Evolutionary conservation across 192 early-diverging fungal genomes (phyloP), one percentile per base, ranked within the genome.

Genomic region (Martensiomyces pterosporus): DNA sequence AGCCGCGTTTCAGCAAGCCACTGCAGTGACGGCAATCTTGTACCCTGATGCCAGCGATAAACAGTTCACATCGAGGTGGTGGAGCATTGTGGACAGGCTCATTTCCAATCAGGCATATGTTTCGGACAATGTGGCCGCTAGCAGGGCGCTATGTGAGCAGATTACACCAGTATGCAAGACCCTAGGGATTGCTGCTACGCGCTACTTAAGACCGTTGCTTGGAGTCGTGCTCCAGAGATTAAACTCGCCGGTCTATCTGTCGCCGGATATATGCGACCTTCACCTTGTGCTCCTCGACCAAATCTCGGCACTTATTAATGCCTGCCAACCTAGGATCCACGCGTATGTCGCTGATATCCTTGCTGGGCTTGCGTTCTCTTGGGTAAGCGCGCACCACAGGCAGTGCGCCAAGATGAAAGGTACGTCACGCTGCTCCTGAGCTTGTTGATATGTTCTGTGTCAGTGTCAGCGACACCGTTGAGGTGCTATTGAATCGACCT

Each of bases 311-410:
- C 34, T 72, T 26, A 41, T 50, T 0, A 39, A 37, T 13, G 49
- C 57, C 3, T 72, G 68, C 23, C 41, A 41, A 1, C 49, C 26
- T 40, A 53, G 68, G n/a, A 39, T 64, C 14, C 35, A 32, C 23
- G 34, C 35, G 19, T 65, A 72, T 41, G 39, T 22, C 9, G 24
- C 22, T 6, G 62, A 65, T 3, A 50, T 60, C 13, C 34, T 64
- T 9, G 68, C 57, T 2, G 68, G 60, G n/a, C 22, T 72, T 47
- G 68, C 68, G 10, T 40, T 41, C 8, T 57, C 67, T 10, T 71
- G 67, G 67, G 39, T 19, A 5, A 17, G 38, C 19, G 32, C 27
- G 17, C 12, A 2, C 9, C 35, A 29, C 15, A 24, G 43, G 32
- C 39, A 37, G 14, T 17, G 55, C 34, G 16, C 29, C 29, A 32